These are phyloP conservation scores for Metschnikowia arizonensis DNA, from an alignment of 805 yeast genomes.

Conservation along the genomic window DNA sequence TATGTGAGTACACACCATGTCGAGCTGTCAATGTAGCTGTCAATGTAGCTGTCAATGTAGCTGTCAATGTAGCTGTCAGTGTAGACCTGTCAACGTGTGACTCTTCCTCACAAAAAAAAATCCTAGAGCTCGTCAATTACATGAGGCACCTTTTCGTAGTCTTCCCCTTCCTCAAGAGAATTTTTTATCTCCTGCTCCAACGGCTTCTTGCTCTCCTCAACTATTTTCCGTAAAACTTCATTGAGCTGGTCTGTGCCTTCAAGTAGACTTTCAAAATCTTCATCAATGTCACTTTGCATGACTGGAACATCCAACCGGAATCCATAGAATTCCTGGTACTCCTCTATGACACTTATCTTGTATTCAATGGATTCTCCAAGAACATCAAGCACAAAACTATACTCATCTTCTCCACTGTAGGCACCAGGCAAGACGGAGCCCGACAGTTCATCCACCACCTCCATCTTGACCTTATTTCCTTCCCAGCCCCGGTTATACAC, in stretches of 20 bases:
- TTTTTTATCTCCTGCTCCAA: background rate
- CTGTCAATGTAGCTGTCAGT: too few species aligned
- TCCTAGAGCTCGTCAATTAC: background rate
- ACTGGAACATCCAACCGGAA: conserved; percentile 3
- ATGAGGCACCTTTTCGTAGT: background rate
- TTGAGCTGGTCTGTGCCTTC: background rate
- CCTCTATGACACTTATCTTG: conserved; percentile 3
- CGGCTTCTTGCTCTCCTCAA: background rate
- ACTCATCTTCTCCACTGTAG: conserved; percentile 6
- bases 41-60: too few species aligned
- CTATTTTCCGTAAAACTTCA: background rate
- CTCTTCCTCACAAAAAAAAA: too few species aligned
- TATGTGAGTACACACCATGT: conserved; percentile 1
- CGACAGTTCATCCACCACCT: conserved; percentile 8
- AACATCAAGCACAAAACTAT: conserved; percentile 6
- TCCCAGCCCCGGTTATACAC: conserved; percentile 12
- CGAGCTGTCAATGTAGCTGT: too few species aligned
- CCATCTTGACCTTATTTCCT: conserved; percentile 6
- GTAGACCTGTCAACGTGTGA: too few species aligned
- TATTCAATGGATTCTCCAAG: background rate
- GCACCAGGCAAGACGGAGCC: conserved; percentile 7
- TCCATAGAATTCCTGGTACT: conserved; percentile 7
- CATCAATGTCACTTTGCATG: background rate
- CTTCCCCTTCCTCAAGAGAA: background rate
- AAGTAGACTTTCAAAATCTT: background rate